Conservation (phyloP, 2,329 filamentous ascomycete genomes). For the Sarocladium strictum region DNA sequence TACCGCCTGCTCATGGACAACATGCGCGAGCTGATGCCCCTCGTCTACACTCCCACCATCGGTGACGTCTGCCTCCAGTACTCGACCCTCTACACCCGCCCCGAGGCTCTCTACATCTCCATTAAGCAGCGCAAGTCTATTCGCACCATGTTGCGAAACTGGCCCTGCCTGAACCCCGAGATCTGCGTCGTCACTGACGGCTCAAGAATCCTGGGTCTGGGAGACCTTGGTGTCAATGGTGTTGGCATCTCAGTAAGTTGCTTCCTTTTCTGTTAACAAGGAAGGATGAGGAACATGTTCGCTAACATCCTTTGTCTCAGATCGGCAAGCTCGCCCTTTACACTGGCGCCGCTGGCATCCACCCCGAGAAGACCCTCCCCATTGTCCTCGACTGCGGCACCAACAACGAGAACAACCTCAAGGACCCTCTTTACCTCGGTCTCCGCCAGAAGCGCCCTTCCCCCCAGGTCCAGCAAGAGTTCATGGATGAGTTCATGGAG, state of each 20-base stretch:
- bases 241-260: constrained; percentile 84
- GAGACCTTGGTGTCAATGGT: constrained; percentile 92
- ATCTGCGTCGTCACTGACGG: constrained; percentile 97
- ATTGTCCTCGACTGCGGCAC: constrained; percentile 64
- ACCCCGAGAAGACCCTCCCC: constrained; percentile 75
- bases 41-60: constrained; percentile 86
- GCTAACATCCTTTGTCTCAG: constrained; percentile 30
- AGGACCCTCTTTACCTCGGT: constrained; percentile 79
- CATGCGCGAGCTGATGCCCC: constrained; percentile 69
- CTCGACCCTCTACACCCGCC: constrained; percentile 90
- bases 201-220: constrained; percentile 84
- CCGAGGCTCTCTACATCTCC: constrained; percentile 93
- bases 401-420: constrained; percentile 59
- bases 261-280: neutral
- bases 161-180: constrained; percentile 83
- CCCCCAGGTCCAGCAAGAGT: constrained; percentile 74
- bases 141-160: constrained; percentile 82
- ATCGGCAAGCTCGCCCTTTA: constrained; percentile 94
- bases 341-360: constrained; percentile 90
- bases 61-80: constrained; percentile 96
- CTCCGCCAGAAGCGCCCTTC: constrained; percentile 77
- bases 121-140: constrained; percentile 92
- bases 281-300: neutral
- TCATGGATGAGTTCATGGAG: constrained; percentile 96
- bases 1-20: constrained; percentile 77